These are phyloP conservation scores for Apiospora hydei DNA, from an alignment of 2,329 filamentous ascomycete species.

Conservation along the genomic window DNA sequence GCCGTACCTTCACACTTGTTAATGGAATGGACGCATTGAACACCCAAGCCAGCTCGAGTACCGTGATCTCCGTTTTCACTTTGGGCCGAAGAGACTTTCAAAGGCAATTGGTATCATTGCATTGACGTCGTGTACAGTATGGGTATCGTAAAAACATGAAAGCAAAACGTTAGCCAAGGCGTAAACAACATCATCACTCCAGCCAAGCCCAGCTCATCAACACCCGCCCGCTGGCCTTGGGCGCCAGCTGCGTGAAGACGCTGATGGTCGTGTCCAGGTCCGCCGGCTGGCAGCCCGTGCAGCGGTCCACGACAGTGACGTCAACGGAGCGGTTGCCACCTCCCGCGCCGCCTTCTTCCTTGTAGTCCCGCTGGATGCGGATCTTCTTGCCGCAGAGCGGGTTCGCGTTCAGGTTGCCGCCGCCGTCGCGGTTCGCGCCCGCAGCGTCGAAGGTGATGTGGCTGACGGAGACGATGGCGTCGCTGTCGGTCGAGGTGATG, in stretches of 20 bases:
- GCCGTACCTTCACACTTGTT: neutral
- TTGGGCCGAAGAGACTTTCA: neutral
- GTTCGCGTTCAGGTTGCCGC: conserved; percentile 67
- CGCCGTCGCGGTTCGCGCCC: conserved; percentile 41
- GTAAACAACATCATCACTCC: neutral
- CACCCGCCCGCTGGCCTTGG: conserved; percentile 50
- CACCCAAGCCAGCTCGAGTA: neutral
- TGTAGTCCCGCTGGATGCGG: conserved; percentile 59
- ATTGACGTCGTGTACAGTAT: neutral
- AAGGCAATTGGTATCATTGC: neutral
- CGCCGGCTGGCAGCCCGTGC: conserved; percentile 54
- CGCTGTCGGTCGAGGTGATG: conserved; percentile 56
- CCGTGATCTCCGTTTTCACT: neutral
- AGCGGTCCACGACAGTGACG: conserved; percentile 74
- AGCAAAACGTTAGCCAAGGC: neutral
- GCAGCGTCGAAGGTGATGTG: conserved; percentile 71
- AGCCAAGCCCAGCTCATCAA: conserved; percentile 47
- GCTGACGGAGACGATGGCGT: conserved; percentile 72
- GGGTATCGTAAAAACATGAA: conserved; percentile 7
- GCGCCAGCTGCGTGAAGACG: conserved; percentile 56
- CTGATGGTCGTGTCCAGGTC: conserved; percentile 58
- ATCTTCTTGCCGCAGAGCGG: conserved; percentile 73
- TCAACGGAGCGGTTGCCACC: conserved; percentile 50
- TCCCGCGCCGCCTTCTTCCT: conserved; percentile 49
- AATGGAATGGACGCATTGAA: neutral